phyloP scores from a whole-genome alignment of 2,329 filamentous ascomycete genomes.

The Aspergillus novoparasiticus region DNA sequence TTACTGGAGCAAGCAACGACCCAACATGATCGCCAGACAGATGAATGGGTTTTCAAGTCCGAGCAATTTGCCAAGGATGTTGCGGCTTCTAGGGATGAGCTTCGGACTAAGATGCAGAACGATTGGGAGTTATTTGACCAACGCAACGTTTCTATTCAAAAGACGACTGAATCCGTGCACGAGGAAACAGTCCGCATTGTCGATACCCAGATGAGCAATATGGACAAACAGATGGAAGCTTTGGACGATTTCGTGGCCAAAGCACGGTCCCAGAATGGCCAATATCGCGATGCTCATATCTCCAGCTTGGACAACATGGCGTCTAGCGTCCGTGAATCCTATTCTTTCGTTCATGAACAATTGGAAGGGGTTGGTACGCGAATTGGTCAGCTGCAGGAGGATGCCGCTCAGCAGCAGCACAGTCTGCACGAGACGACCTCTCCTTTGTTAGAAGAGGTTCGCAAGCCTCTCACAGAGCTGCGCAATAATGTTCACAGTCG shows the following conservation, averaged over 20 bases:
- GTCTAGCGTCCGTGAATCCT: constrained; percentile 70
- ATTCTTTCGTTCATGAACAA: constrained; percentile 69
- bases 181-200: constrained; percentile 88
- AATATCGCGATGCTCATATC: constrained; percentile 71
- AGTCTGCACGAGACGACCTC: constrained; percentile 63
- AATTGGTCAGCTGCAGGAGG: constrained; percentile 67
- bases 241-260: constrained; percentile 88
- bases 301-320: constrained; percentile 68
- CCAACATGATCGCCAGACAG: constrained; percentile 71
- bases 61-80: constrained; percentile 70
- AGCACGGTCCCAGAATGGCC: constrained; percentile 77
- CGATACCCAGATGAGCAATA: constrained; percentile 82
- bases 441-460: constrained; percentile 61
- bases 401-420: constrained; percentile 64
- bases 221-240: constrained; percentile 84
- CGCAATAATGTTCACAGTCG: constrained; percentile 68
- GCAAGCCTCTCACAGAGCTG: constrained; percentile 71
- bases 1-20: constrained; percentile 66
- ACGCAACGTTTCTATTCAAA: constrained; percentile 80
- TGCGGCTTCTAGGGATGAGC: constrained; percentile 69
- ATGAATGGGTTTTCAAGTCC: constrained; percentile 71
- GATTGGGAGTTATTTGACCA: constrained; percentile 82
- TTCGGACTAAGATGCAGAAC: constrained; percentile 81
- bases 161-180: constrained; percentile 83
- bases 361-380: constrained; percentile 70